Evolutionary conservation across 148 eudicot genomes (phyloP).

Genomic region (Rhododendron williamsianum): DNA sequence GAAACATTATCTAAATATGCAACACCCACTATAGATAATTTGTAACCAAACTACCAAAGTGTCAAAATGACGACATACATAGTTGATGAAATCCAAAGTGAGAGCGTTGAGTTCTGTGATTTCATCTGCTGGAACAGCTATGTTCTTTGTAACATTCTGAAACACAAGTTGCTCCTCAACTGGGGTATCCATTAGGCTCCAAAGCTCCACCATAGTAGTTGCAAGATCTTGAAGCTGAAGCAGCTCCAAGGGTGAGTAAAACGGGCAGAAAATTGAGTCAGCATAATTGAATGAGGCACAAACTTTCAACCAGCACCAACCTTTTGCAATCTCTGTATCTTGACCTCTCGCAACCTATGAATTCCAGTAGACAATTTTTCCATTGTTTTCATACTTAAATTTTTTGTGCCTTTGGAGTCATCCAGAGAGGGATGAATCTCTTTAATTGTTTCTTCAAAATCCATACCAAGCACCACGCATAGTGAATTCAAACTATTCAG

Average conservation of each 20-base stretch:
- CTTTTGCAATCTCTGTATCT: conserved; percentile 55
- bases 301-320: conserved; percentile 25
- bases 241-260: neutral
- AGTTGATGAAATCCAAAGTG: conserved; percentile 38
- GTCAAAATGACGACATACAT: conserved; percentile 31
- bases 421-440: conserved; percentile 60
- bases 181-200: conserved; percentile 88
- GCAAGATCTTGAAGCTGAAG: conserved; percentile 82
- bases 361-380: conserved; percentile 44
- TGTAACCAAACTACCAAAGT: neutral
- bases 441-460: conserved; percentile 40
- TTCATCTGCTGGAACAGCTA: conserved; percentile 65
- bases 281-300: neutral
- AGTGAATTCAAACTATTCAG: conserved; percentile 45
- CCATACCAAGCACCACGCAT: conserved; percentile 71
- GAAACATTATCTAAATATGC: neutral
- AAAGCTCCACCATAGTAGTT: conserved; percentile 65
- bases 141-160: conserved; percentile 54
- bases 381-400: conserved; percentile 41
- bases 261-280: conserved; percentile 1
- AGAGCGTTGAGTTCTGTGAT: conserved; percentile 53
- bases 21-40: neutral
- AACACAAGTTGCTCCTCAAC: conserved; percentile 56
- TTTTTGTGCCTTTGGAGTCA: conserved; percentile 38
- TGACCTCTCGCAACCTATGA: conserved; percentile 41